Base-by-base conservation (phyloP, 1,139 yeast species). In the Arxiozyma heterogenica region DNA sequence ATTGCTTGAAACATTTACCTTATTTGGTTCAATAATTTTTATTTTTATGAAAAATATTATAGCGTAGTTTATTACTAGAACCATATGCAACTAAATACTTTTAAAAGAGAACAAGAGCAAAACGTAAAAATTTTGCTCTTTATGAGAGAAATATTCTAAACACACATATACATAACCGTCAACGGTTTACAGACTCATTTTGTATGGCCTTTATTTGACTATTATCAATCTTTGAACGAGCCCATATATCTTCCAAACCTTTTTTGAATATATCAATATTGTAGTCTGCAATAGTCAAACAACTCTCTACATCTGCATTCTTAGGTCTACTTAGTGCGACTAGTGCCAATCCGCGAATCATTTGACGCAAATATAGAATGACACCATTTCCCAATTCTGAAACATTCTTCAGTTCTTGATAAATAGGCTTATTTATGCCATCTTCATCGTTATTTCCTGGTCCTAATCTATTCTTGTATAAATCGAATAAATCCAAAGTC, bases 291-390 rank as follows among this genome's bases (percentile, higher is more conserved):
- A 93, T 80, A 0, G 96, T 84, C 63, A 87, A 71, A 12, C 84
- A 76, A 52, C 76, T 76, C 55, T 79, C 82, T 52, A 75, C 69
- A 55, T 66, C 71, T 23, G 70, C 68, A 45, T 79, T 81, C 55
- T 81, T 90, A 51, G 84, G 79, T 55, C 95, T 78, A 43, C 89
- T 83, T 56, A 91, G 76, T 1, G 96, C 95, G 47, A 93, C 96
- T 56, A 93, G 75, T 2, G 97, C 96, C 61, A 91, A 75, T 0
- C 97, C 97, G 61, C 95, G 78, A 55, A 93, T 86, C 96, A 93
- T 90, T 66, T 89, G 95, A 59, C 86, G 84, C 66, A 93, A 75
- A 64, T 90, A 90, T 48, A 93, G 75, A 41, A 86, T 81, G 39
- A 88, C 80, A 0, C 96, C 97, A 69, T 87, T 90, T 53, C 87